phyloP scores from a whole-genome alignment of 2,329 filamentous ascomycete species.

The Xylaria polymorpha region DNA sequence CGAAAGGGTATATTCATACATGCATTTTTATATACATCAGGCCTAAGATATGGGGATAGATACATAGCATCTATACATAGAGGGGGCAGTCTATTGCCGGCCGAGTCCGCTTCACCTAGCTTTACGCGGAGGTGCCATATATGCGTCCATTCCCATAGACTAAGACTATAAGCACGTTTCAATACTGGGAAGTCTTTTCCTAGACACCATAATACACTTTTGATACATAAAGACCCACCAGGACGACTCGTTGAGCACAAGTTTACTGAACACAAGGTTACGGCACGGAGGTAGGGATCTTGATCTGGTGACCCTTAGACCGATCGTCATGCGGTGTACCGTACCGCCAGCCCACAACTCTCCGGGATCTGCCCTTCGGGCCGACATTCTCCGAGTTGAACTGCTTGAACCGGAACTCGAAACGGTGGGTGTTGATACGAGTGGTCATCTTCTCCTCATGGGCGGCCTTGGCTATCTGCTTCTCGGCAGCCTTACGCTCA shows the following conservation, averaged over 20 bases:
- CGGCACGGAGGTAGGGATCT: slow-evolving; percentile 73
- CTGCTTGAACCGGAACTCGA: slow-evolving; percentile 72
- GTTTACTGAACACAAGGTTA: slow-evolving; percentile 53
- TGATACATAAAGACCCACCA: slow-evolving; percentile 38
- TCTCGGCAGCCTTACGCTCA: slow-evolving; percentile 56
- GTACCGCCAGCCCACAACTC: slow-evolving; percentile 71
- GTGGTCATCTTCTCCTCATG: slow-evolving; percentile 54
- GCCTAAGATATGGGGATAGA: slow-evolving; percentile 31
- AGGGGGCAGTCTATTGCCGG: slow-evolving; percentile 32
- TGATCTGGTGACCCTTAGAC: slow-evolving; percentile 69
- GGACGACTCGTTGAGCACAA: slow-evolving; percentile 5
- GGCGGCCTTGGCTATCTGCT: slow-evolving; percentile 51
- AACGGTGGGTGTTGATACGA: slow-evolving; percentile 63
- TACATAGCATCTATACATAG: slow-evolving; percentile 37
- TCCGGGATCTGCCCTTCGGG: slow-evolving; percentile 61
- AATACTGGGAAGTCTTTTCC: slow-evolving; percentile 18
- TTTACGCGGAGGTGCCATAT: slow-evolving; percentile 6
- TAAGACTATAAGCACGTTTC: slow-evolving; percentile 19
- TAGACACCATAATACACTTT: slow-evolving; percentile 41
- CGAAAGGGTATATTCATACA: slow-evolving; percentile 42
- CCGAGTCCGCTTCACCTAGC: slow-evolving; percentile 11
- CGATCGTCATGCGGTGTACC: slow-evolving; percentile 72
- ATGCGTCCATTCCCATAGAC: slow-evolving; percentile 25
- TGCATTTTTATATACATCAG: slow-evolving; percentile 35
- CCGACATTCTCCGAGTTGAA: slow-evolving; percentile 69